Conservation (phyloP, 805 yeast species). For the Pichia rugopelliculosa region DNA sequence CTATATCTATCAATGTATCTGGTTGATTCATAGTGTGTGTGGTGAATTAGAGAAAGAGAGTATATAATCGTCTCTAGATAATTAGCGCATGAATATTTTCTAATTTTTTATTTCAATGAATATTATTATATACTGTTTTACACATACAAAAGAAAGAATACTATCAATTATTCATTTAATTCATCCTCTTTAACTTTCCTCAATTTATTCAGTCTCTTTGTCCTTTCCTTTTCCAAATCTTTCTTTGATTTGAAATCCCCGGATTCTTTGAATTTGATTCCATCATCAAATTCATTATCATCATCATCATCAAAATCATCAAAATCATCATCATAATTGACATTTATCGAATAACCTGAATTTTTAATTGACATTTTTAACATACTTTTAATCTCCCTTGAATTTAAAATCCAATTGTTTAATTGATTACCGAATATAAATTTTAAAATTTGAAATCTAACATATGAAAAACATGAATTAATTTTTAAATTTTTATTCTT, state of each 20-base stretch:
- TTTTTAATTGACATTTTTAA: slow-evolving; percentile 16
- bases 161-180: not conserved
- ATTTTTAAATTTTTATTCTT: slow-evolving; percentile 40
- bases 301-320: slow-evolving; percentile 6
- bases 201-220: slow-evolving; percentile 19
- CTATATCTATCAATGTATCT: not conserved
- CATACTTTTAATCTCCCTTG: slow-evolving; percentile 19
- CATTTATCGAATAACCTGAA: slow-evolving; percentile 5
- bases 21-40: not conserved
- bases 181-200: slow-evolving; percentile 22
- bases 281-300: slow-evolving; percentile 7
- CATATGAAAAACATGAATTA: slow-evolving; percentile 43
- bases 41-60: not conserved
- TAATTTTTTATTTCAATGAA: slow-evolving; percentile 24
- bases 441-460: slow-evolving; percentile 40
- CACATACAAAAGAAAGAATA: no score
- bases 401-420: slow-evolving; percentile 38
- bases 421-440: slow-evolving; percentile 48
- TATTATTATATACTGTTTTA: no score
- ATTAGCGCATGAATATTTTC: slow-evolving; percentile 18
- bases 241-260: slow-evolving; percentile 8
- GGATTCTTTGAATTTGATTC: not conserved
- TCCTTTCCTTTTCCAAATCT: slow-evolving; percentile 15
- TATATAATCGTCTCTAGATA: not conserved
- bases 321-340: slow-evolving; percentile 4